phyloP scores from a whole-genome alignment of 257 asterid species.

The Buddleja alternifolia region DNA sequence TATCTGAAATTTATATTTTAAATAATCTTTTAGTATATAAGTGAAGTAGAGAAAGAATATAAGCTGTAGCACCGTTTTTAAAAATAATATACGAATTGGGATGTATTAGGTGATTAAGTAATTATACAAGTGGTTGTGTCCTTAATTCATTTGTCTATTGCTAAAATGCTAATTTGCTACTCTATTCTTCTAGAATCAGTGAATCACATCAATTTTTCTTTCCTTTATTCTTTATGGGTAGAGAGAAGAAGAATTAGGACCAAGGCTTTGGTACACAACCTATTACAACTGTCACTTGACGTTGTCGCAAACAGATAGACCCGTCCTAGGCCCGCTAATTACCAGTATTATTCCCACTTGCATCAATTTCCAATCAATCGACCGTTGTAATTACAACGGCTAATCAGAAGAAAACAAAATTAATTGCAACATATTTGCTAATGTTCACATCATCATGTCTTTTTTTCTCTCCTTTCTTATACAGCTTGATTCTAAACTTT shows the following conservation, averaged over 20 bases:
- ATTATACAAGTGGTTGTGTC: no score
- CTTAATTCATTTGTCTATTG: no score
- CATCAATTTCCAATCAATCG: not conserved
- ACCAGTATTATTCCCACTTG: not conserved
- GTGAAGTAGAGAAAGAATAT: no score
- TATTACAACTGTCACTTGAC: constrained; percentile 19
- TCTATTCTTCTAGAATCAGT: constrained; percentile 2
- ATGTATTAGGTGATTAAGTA: no score
- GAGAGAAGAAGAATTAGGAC: constrained; percentile 1
- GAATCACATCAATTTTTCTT: no score
- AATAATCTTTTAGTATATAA: no score
- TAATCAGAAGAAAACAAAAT: not conserved
- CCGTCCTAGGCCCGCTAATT: not conserved
- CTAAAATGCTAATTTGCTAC: no score
- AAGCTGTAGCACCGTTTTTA: no score
- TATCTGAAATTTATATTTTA: no score
- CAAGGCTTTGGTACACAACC: not conserved
- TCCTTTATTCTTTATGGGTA: constrained; percentile 4
- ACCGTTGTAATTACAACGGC: constrained; percentile 29
- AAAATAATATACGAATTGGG: no score
- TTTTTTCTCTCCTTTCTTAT: not conserved
- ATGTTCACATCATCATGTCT: not conserved
- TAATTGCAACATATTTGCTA: not conserved
- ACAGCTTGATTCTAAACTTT: no score
- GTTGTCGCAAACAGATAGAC: not conserved